A percentile compares a stretch with the other conserved stretches of the same genome.
These are phyloP conservation scores for Hansenula lynferdii DNA, from an alignment of 1,139 yeast species.

Conservation along the genomic window DNA sequence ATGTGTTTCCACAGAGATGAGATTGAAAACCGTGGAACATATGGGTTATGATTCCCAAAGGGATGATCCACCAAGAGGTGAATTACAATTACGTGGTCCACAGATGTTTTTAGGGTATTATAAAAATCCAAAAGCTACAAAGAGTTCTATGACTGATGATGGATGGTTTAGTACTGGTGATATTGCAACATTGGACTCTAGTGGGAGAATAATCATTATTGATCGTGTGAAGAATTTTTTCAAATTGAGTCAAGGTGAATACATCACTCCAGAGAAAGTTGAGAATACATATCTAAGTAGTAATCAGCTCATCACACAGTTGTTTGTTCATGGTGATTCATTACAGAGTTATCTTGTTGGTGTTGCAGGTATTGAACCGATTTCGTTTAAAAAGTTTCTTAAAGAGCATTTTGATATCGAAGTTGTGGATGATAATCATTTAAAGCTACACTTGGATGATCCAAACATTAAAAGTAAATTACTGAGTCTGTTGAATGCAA, in stretches of 20 bases:
- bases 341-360: constrained; percentile 47
- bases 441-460: constrained; percentile 18
- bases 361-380: constrained; percentile 42
- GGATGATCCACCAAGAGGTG: constrained; percentile 41
- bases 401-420: constrained; percentile 1
- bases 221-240: constrained; percentile 64
- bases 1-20: constrained; percentile 43
- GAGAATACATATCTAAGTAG: constrained; percentile 47
- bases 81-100: constrained; percentile 53
- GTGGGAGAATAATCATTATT: constrained; percentile 47
- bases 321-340: constrained; percentile 52
- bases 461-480: constrained; percentile 27
- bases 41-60: constrained; percentile 48
- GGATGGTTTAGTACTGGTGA: constrained; percentile 69
- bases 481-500: constrained; percentile 26
- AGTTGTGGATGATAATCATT: constrained; percentile 9
- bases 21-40: constrained; percentile 49
- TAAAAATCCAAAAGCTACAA: constrained; percentile 43
- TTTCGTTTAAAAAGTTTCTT: not conserved
- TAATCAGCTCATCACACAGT: constrained; percentile 38
- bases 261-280: constrained; percentile 58
- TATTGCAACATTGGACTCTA: constrained; percentile 42
- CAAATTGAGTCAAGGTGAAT: constrained; percentile 64
- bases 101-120: constrained; percentile 51
- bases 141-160: constrained; percentile 38